Evolutionary conservation across 2,329 filamentous ascomycete species (phyloP).

Genomic region (Phialemoniopsis sp.): DNA sequence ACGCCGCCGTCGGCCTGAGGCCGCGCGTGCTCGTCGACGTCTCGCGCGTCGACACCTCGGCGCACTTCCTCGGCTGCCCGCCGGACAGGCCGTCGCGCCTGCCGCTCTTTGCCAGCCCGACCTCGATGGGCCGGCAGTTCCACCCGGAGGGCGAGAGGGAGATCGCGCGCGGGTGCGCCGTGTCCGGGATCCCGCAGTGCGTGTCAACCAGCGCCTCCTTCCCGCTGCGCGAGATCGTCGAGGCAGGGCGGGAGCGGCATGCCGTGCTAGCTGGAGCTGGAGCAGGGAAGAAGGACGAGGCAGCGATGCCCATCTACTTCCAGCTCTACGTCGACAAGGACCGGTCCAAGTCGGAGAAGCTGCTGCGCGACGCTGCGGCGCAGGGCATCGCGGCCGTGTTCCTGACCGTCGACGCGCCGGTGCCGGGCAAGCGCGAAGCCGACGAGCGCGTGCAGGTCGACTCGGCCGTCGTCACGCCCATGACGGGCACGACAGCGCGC

Average conservation of each 20-base stretch:
- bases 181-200: constrained; percentile 51
- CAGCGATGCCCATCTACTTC: too few species aligned
- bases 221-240: constrained; percentile 48
- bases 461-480: constrained; percentile 41
- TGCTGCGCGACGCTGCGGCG: constrained; percentile 40
- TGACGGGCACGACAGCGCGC: constrained; percentile 40
- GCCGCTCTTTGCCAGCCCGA: constrained; percentile 61
- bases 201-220: constrained; percentile 60
- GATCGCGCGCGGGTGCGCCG: constrained; percentile 47
- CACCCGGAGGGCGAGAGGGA: constrained; percentile 61
- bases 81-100: constrained; percentile 42
- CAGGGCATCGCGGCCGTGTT: constrained; percentile 49
- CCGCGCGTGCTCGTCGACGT: constrained; percentile 57
- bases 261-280: too few species aligned
- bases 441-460: constrained; percentile 29
- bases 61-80: constrained; percentile 52
- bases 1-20: constrained; percentile 53
- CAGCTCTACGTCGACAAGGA: constrained; percentile 61
- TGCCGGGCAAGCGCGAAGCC: constrained; percentile 50
- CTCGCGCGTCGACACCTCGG: constrained; percentile 36
- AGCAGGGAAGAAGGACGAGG: too few species aligned
- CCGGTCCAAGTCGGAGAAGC: constrained; percentile 41
- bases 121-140: constrained; percentile 59
- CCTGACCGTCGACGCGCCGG: constrained; percentile 54
- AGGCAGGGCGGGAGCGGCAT: constrained; percentile 18